A percentile compares a stretch with the other conserved stretches of the same genome.
These are phyloP conservation scores for Exidia glandulosa DNA, from an alignment of 768 basidiomycete genomes.

Conservation along the genomic window DNA sequence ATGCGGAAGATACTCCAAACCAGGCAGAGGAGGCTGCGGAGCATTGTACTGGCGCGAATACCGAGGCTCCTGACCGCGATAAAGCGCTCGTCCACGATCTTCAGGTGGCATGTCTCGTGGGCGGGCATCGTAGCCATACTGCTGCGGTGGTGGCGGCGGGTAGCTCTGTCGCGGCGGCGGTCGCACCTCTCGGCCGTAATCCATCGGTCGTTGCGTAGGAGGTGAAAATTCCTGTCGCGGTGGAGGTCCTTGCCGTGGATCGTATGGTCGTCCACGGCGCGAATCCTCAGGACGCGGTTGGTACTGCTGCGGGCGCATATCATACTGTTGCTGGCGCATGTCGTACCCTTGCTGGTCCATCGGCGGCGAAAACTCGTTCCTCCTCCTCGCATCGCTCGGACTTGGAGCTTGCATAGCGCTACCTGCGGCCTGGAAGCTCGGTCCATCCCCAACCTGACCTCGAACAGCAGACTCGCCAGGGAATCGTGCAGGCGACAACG, in stretches of 20 bases:
- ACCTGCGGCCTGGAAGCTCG: not conserved
- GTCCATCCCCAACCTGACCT: not conserved
- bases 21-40: not conserved
- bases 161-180: not conserved
- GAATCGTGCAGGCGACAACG: slow-evolving; percentile 8
- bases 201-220: too few species aligned
- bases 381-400: not conserved
- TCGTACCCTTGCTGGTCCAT: not conserved
- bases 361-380: not conserved
- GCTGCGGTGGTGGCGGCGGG: not conserved
- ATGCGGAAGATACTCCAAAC: not conserved
- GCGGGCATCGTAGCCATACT: not conserved
- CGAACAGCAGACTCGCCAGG: slow-evolving; percentile 1
- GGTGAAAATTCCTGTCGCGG: not conserved
- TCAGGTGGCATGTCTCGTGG: not conserved
- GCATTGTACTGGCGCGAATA: not conserved
- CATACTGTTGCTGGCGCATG: not conserved
- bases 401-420: not conserved
- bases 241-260: not conserved
- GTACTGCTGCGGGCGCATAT: not conserved
- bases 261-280: not conserved
- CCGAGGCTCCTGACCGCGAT: not conserved
- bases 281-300: not conserved
- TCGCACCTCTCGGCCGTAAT: too few species aligned
- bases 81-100: not conserved